Evolutionary conservation across 768 basidiomycete species (phyloP).

Genomic region (Pleurotus cornucopiae): DNA sequence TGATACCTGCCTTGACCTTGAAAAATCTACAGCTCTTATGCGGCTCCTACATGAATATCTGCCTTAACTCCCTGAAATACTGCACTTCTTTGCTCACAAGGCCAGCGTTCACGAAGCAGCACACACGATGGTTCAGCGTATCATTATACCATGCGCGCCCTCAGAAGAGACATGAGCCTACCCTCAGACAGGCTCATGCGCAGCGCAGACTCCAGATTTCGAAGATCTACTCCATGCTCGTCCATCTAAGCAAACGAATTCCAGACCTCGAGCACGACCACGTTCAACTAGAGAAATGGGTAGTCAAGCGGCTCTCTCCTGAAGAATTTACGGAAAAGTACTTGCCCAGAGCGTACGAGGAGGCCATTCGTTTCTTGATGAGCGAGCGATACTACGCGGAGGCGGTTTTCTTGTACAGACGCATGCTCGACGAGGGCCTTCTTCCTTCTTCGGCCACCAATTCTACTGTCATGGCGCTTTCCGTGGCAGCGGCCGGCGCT

Average conservation of each 20-base stretch:
- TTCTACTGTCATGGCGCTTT: constrained; percentile 35
- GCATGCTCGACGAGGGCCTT: constrained; percentile 37
- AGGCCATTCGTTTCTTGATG: constrained; percentile 36
- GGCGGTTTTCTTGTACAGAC: constrained; percentile 36
- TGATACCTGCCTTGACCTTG: neutral
- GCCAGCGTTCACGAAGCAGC: neutral
- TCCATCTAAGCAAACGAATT: neutral
- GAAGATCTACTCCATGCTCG: neutral
- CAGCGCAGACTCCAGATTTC: neutral
- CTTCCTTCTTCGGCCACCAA: constrained; percentile 31
- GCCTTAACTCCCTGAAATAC: neutral
- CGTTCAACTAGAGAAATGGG: neutral
- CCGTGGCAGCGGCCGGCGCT: constrained; percentile 19
- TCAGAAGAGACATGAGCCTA: neutral
- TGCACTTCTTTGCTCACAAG: neutral
- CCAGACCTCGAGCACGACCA: neutral
- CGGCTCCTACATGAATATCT: neutral
- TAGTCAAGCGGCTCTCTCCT: neutral
- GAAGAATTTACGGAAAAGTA: neutral
- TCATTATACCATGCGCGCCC: neutral
- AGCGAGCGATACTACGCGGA: constrained; percentile 28
- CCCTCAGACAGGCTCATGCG: neutral
- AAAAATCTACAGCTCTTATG: neutral
- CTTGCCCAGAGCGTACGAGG: constrained; percentile 25
- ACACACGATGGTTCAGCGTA: neutral